These are phyloP conservation scores for Cystobasidium tubakii DNA, from an alignment of 768 basidiomycete genomes.

Conservation along the genomic window DNA sequence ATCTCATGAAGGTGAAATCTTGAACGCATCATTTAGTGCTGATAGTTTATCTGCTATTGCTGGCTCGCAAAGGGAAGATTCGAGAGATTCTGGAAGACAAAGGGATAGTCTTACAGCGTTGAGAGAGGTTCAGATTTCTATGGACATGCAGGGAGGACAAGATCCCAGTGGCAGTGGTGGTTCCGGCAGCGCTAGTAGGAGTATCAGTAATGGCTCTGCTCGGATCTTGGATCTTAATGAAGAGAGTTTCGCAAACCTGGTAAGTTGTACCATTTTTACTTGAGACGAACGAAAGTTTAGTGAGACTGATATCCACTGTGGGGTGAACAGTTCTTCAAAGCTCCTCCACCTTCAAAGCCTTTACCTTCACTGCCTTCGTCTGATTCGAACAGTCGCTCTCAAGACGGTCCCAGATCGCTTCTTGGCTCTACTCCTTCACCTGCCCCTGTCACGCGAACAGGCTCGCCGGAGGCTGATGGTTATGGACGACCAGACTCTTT, in stretches of 20 bases:
- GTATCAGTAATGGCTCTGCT: constrained; percentile 13
- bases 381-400: background rate
- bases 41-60: background rate
- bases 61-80: background rate
- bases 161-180: background rate
- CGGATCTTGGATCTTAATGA: constrained; percentile 22
- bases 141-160: background rate
- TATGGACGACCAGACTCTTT: background rate
- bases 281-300: background rate
- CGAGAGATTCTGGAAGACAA: background rate
- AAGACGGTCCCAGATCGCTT: background rate
- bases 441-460: background rate
- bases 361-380: constrained; percentile 16
- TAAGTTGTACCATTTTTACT: background rate
- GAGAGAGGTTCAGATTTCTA: background rate
- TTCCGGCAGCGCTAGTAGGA: background rate
- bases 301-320: background rate
- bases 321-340: constrained; percentile 4
- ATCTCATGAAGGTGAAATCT: constrained; percentile 24
- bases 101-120: background rate
- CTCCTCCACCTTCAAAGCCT: constrained; percentile 24
- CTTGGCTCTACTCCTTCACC: background rate
- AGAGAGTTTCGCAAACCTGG: constrained; percentile 25
- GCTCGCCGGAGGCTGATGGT: background rate
- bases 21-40: constrained; percentile 2